A percentile compares a stretch with the other conserved stretches of the same genome.
These are phyloP conservation scores for Caryopteris hybrid DNA, from an alignment of 305 asterid genomes.

Conservation along the genomic window DNA sequence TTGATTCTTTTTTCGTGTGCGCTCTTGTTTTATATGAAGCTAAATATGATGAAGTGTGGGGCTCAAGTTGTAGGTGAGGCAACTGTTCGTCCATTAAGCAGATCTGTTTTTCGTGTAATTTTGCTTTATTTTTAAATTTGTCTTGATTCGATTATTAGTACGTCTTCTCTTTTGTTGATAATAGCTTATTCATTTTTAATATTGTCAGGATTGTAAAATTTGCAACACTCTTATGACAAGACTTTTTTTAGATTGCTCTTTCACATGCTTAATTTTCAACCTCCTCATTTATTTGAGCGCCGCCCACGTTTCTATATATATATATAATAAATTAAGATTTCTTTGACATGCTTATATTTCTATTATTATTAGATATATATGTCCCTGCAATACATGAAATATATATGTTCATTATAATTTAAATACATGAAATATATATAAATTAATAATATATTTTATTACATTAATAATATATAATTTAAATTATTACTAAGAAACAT, in stretches of 20 bases:
- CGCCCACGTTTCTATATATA: too few relatives aligned
- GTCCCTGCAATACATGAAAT: too few relatives aligned
- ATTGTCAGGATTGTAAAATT: constrained; percentile 30
- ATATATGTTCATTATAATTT: too few relatives aligned
- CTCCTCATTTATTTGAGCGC: not conserved
- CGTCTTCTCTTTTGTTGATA: constrained; percentile 15
- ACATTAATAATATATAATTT: too few relatives aligned
- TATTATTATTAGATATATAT: too few relatives aligned
- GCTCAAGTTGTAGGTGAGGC: constrained; percentile 14
- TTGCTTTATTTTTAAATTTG: not conserved
- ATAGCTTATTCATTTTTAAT: constrained; percentile 19
- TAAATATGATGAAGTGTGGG: constrained; percentile 13
- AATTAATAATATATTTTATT: too few relatives aligned
- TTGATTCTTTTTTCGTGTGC: constrained; percentile 1
- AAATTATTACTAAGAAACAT: too few relatives aligned
- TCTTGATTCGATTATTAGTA: not conserved
- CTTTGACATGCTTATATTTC: too few relatives aligned
- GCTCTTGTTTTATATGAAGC: constrained; percentile 19
- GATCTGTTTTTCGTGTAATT: constrained; percentile 21
- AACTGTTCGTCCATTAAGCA: constrained; percentile 16
- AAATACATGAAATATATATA: too few relatives aligned
- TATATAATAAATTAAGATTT: too few relatives aligned
- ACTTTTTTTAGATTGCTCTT: constrained; percentile 7
- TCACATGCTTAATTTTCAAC: constrained; percentile 3
- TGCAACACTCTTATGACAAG: constrained; percentile 19